A percentile compares a stretch with the other conserved stretches of the same genome.
phyloP scores from a whole-genome alignment of 2,329 filamentous ascomycete species.

The Fusarium gaditjirri region DNA sequence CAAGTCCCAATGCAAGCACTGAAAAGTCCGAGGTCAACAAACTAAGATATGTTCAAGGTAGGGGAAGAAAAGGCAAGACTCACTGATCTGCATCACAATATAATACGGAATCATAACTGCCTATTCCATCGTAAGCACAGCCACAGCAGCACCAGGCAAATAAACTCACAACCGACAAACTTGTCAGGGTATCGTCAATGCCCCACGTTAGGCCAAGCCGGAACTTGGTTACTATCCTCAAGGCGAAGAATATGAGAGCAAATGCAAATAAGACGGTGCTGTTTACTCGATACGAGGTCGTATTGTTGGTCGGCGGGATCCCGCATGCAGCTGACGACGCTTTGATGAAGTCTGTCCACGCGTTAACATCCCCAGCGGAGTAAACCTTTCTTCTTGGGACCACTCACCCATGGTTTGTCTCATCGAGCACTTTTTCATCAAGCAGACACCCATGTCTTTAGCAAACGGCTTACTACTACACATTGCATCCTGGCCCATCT shows the following conservation, averaged over 20 bases:
- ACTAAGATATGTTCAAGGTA: rapidly evolving
- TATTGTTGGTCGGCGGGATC: not conserved
- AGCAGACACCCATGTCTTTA: not conserved
- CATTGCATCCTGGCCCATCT: not conserved
- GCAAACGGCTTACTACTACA: not conserved
- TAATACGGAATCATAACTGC: not conserved
- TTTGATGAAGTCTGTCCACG: constrained; percentile 12
- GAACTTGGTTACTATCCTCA: not conserved
- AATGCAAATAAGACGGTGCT: not conserved
- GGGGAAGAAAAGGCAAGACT: rapidly evolving
- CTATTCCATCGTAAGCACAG: not conserved
- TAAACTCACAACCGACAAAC: not conserved
- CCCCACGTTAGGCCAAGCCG: not conserved
- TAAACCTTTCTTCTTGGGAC: rapidly evolving
- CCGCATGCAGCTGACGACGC: not conserved
- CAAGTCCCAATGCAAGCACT: constrained; percentile 14
- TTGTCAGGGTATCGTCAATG: not conserved
- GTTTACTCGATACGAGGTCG: not conserved
- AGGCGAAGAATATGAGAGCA: not conserved
- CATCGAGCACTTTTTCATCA: constrained; percentile 1
- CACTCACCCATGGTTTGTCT: constrained; percentile 1
- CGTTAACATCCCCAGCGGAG: not conserved
- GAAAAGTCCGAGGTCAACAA: not conserved
- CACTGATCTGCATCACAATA: not conserved
- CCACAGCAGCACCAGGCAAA: rapidly evolving